Evolutionary conservation across 306 rosid species (phyloP), one percentile per base, ranked within the genome.

Genomic region (Dicorynia guianensis): DNA sequence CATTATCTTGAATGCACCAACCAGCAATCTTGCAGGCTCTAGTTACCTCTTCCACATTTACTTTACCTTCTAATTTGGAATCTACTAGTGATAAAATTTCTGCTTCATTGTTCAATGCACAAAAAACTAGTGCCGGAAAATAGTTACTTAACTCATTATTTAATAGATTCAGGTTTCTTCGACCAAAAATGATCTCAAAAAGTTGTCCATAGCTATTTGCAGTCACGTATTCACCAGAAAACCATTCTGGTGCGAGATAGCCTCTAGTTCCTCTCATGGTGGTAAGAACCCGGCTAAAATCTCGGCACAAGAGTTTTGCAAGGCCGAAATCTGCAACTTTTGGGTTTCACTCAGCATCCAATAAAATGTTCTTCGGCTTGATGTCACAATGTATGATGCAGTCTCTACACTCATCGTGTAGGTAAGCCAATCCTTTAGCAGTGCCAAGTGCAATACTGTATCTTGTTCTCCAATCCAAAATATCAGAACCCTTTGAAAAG

Each of bases 181-280:
- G 57, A n/a, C 85, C 81, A 6, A 71, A 72, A 4, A 84, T 68
- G 1, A 74, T 14, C 62, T 84, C 83, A 35, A 81, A 81, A 49
- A 77, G 76, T 83, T 72, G 72, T 19, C 85, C 81, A 1, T 68
- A 83, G 72, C 87, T 83, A 33, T 84, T 81, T 11, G 78, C 14
- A 11, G 85, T 74, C 55, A 81, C 64, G 4, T 83, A 69, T 35
- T 67, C 83, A 18, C 85, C 88, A 10, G 83, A 79, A 63, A 80
- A 80, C 85, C 88, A 84, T 53, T 84, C 78, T 3, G 88, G 88
- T 14, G 85, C 85, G 25, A 84, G 56, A 11, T 76, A 76, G 40
- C 87, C 87, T 46, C 84, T 70, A 18, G 87, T 83, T 65, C 84
- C 83, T 76, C 83, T 72, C 59, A 76, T 65, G 44, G 87, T 79